phyloP scores from a whole-genome alignment of 2,329 filamentous ascomycete genomes.

The Trichoderma atrobrunneum region DNA sequence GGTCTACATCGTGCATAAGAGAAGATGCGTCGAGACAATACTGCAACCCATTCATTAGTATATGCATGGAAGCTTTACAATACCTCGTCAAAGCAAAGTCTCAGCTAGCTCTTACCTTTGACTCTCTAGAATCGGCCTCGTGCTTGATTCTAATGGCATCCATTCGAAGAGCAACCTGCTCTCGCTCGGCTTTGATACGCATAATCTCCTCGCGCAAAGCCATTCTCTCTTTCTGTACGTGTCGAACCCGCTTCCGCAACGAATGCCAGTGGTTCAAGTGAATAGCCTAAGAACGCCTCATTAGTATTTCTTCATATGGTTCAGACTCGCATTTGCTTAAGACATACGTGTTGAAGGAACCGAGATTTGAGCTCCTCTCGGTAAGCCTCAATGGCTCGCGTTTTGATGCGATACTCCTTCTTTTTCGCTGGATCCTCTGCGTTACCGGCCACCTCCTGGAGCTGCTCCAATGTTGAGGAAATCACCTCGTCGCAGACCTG shows the following conservation, averaged over 20 bases:
- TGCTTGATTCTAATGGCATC: conserved; percentile 61
- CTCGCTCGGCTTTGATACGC: conserved; percentile 55
- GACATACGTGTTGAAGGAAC: conserved; percentile 57
- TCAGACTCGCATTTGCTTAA: background rate
- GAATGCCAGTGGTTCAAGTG: conserved; percentile 58
- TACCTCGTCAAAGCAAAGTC: background rate
- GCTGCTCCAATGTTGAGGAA: conserved; percentile 46
- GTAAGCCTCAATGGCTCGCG: conserved; percentile 57
- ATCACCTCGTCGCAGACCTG: conserved; percentile 62
- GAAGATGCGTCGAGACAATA: conserved; percentile 55
- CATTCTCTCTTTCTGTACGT: conserved; percentile 57
- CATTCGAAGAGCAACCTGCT: conserved; percentile 61
- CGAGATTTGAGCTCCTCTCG: conserved; percentile 54
- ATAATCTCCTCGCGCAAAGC: conserved; percentile 59
- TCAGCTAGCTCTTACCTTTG: conserved; percentile 44
- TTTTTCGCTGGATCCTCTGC: conserved; percentile 47
- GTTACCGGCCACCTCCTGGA: conserved; percentile 40
- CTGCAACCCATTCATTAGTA: conserved; percentile 21
- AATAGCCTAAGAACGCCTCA: conserved; percentile 45
- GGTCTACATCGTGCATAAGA: conserved; percentile 60
- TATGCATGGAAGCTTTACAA: background rate
- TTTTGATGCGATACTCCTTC: conserved; percentile 55
- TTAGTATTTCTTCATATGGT: background rate
- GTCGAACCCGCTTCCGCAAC: conserved; percentile 55
- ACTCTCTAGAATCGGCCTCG: conserved; percentile 51